phyloP scores from a whole-genome alignment of 306 rosid species.

The Rosa chinensis region DNA sequence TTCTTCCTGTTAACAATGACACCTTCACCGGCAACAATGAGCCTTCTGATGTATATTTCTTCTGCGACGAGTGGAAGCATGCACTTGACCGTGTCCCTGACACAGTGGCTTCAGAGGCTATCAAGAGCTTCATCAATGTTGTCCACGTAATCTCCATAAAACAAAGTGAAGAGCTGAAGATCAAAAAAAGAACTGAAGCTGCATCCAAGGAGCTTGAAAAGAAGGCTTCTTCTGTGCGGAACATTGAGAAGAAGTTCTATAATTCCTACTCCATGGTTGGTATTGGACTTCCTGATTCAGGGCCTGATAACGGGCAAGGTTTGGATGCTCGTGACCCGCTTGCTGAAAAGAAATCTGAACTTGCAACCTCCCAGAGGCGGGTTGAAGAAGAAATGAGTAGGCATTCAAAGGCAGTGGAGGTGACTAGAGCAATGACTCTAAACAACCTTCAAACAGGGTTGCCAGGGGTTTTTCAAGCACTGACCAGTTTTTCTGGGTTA shows the following conservation, averaged over 20 bases:
- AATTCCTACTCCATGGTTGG: conserved; percentile 94
- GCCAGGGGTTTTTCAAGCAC: conserved; percentile 94
- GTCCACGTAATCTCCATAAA: conserved; percentile 74
- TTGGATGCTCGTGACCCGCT: conserved; percentile 94
- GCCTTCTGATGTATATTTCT: conserved; percentile 56
- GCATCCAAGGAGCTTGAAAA: conserved; percentile 90
- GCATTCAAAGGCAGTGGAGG: conserved; percentile 87
- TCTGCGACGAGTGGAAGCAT: conserved; percentile 95
- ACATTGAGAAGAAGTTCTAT: conserved; percentile 85
- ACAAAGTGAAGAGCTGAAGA: conserved; percentile 84
- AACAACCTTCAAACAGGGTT: conserved; percentile 93
- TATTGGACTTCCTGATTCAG: conserved; percentile 79
- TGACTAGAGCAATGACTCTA: conserved; percentile 91
- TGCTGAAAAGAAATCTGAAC: conserved; percentile 83
- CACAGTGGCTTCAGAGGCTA: conserved; percentile 94
- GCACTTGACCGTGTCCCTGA: conserved; percentile 97
- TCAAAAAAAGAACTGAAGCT: conserved; percentile 68
- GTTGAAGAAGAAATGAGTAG: conserved; percentile 87
- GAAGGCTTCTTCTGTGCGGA: conserved; percentile 76
- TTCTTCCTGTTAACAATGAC: conserved; percentile 64
- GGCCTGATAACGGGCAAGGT: conserved; percentile 58
- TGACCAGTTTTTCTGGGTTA: conserved; percentile 85
- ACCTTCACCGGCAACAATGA: conserved; percentile 43
- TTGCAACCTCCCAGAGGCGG: conserved; percentile 78
- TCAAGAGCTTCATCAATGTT: conserved; percentile 87